Evolutionary conservation across 345 rosid species (phyloP).

Genomic region (Eucalyptus polybractea): DNA sequence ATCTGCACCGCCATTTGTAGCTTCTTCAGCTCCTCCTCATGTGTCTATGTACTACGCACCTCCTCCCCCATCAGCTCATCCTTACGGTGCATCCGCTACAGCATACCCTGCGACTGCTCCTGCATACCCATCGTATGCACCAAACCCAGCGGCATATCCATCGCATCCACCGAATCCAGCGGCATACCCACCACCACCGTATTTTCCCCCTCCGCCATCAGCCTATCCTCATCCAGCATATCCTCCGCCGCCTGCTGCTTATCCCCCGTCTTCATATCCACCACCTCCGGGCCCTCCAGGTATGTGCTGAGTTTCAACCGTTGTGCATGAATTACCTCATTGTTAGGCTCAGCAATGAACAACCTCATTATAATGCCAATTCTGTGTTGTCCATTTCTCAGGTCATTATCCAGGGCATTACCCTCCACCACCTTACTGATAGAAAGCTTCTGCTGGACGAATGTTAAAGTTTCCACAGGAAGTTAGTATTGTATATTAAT

Average conservation of each 20-base stretch:
- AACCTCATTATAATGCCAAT: not conserved
- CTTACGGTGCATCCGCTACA: not conserved
- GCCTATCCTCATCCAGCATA: constrained; percentile 17
- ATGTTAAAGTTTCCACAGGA: not conserved
- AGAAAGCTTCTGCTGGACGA: not conserved
- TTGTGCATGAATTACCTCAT: not conserved
- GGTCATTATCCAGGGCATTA: constrained; percentile 49
- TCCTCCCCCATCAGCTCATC: constrained; percentile 14
- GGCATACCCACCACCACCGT: not conserved
- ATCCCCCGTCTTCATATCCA: constrained; percentile 26
- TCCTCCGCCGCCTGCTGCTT: constrained; percentile 4
- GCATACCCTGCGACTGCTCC: constrained; percentile 5
- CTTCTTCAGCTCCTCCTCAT: constrained; percentile 6
- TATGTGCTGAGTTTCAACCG: not conserved
- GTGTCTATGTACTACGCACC: not conserved
- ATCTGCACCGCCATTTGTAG: constrained; percentile 30
- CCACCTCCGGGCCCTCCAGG: constrained; percentile 42
- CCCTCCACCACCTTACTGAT: constrained; percentile 56
- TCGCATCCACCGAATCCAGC: constrained; percentile 1
- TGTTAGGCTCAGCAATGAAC: not conserved
- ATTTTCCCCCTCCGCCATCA: not conserved
- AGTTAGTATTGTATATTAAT: not conserved
- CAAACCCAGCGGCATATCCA: not conserved
- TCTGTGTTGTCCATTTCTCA: not conserved
- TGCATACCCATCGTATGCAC: constrained; percentile 14